Base-by-base conservation (phyloP, 1,284 basidiomycete species). In the Trichosporon coremiiforme region DNA sequence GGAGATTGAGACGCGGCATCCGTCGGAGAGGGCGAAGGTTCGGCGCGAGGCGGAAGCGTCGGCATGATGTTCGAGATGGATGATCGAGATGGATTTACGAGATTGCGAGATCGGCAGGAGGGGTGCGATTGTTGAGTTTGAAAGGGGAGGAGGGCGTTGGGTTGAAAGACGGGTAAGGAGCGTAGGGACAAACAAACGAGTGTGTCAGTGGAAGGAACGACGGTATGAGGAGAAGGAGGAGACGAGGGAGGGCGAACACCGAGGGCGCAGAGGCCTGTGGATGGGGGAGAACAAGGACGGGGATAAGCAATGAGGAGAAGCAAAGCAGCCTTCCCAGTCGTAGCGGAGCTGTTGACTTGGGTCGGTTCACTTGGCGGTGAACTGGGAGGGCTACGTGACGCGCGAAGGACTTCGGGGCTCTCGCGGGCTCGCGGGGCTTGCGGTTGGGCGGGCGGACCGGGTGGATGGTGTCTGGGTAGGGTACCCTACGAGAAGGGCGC, bases 191-290 rank as follows among this genome's bases (percentile, higher is more conserved):
- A 33, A 33, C 31, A 33, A 62, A 62, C 31, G 57, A 62, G 57
- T 62, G 57, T 62, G 57, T 62, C 57, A 62, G 57, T 62, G 57
- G 13, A 62, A 62, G 2, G 57, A 62, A 35, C 57, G 31, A 33
- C 31, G 33, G 57, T 8, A 31, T 15, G 33, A 9, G 57, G 15
- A 29, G n/a, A n/a, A 33, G 29, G 57, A 33, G 22, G 17, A 29
- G 33, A 35, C 7, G 31, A 8, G 17, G 17, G 57, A 33, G 31
- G 17, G 31, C 31, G 8, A 29, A 62, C 17, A 35, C 29, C 33
- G 57, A 62, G 57, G 29, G 17, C 57, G 57, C 57, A 35, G 31
- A 17, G 57, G 17, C 57, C 29, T 29, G 7, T 33, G 57, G 57
- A 33, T 57, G 53, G 53, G 25, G 25, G 53, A 62, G 57, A 62